These are phyloP conservation scores for Gaeumannomyces sp. DNA, from an alignment of 2,329 filamentous ascomycete genomes.

Conservation along the genomic window DNA sequence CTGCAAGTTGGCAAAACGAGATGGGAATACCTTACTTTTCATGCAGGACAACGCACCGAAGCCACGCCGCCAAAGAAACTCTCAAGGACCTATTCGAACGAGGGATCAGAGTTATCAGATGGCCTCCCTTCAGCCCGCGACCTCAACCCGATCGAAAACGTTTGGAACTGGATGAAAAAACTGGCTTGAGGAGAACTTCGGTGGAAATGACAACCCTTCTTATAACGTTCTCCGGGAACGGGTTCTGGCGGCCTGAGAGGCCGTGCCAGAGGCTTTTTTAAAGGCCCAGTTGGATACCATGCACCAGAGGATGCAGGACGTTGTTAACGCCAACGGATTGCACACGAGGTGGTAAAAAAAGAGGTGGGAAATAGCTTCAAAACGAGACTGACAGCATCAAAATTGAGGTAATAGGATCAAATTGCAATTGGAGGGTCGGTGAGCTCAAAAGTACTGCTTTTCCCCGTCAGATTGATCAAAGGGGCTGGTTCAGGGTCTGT, in stretches of 20 bases:
- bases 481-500: no score
- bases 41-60: not conserved
- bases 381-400: no score
- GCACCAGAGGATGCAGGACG: not conserved
- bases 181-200: constrained; percentile 12
- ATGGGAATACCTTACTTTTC: not conserved
- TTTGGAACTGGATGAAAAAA: constrained; percentile 17
- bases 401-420: no score
- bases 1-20: constrained; percentile 8
- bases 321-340: not conserved
- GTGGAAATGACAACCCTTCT: constrained; percentile 2
- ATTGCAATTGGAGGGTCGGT: no score
- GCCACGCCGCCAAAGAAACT: not conserved
- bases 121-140: constrained; percentile 13
- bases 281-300: not conserved
- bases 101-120: constrained; percentile 10
- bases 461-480: no score
- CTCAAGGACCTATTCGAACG: constrained; percentile 9
- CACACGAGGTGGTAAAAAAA: not conserved
- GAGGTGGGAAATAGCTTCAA: no score
- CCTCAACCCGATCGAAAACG: constrained; percentile 14
- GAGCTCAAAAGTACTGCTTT: no score
- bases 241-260: not conserved
- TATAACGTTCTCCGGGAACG: not conserved
- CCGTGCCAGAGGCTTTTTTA: not conserved